Base-by-base conservation (phyloP, 2,329 filamentous ascomycete species). In the Pyrenophora tritici-repentis region DNA sequence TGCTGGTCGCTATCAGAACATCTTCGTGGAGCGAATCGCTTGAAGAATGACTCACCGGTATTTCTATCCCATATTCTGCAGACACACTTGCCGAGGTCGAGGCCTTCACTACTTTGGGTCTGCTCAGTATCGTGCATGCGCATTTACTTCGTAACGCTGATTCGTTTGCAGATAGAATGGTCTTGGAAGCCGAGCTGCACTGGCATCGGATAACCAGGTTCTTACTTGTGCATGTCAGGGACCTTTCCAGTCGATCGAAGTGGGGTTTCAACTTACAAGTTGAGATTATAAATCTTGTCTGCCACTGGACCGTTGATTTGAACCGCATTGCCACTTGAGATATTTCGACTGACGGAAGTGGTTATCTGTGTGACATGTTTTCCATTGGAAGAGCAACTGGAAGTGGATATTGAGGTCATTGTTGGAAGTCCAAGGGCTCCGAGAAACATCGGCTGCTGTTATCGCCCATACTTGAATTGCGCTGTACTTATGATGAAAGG, bases 171-270 rank as follows among this genome's bases (percentile, higher is more conserved):
- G 24, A 14, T 7, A 3, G 26, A 10, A 13, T 13, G 9, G 10
- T 4, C 10, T 29, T 24, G 17, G 18, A n/a, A 33, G 17, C 17
- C 18, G 31, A 32, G 22, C 35, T 34, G 22, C 32, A 31, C 9
- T 41, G 32, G 34, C 37, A 42, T 24, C 31, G 36, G 22, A 38
- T 14, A 18, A 47, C 33, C 2, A 47, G 12, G 8, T 41, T 43
- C 13, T 52, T 29, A 17, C 49, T 52, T 41, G 35, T 24, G 26
- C 31, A 18, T 13, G 37, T 52, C 42, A 48, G 34, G 17, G n/a
- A 14, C 20, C 14, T 20, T 10, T 10, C 22, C 29, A 6, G 32
- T 32, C n/a, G 12, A 14, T 17, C 6, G 22, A 26, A 16, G 26
- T 16, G 31, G 26, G n/a, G 18, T 4, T 18, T 40, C 17, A 6